A percentile compares a stretch with the other conserved stretches of the same genome.
These are phyloP conservation scores for Fusarium algeriense DNA, from an alignment of 2,329 filamentous ascomycete species.

Conservation along the genomic window DNA sequence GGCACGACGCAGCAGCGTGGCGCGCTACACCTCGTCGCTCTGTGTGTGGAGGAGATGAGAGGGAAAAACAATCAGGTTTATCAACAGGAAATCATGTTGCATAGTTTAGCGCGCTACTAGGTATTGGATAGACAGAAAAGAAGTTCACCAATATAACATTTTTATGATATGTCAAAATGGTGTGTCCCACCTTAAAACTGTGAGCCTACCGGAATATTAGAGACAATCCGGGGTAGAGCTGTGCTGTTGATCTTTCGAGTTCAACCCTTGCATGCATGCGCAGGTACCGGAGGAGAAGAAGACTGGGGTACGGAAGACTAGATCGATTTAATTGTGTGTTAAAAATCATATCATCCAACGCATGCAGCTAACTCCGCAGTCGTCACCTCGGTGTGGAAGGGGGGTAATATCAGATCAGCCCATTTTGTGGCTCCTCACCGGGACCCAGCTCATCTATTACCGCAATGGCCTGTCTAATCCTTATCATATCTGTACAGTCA, in stretches of 20 bases:
- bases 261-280: slow-evolving; percentile 19
- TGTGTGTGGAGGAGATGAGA: slow-evolving; percentile 2
- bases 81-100: slow-evolving; percentile 18
- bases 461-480: slow-evolving; percentile 48
- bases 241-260: slow-evolving; percentile 20
- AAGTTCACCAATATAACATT: slow-evolving; percentile 37
- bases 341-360: slow-evolving; percentile 13
- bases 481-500: slow-evolving; percentile 46
- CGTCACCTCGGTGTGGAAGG: slow-evolving; percentile 18
- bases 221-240: neutral
- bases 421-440: slow-evolving; percentile 34
- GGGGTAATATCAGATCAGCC: slow-evolving; percentile 13
- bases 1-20: slow-evolving; percentile 4
- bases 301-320: slow-evolving; percentile 24
- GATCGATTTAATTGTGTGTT: slow-evolving; percentile 10
- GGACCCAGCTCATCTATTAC: slow-evolving; percentile 43
- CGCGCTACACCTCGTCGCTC: too few relatives aligned
- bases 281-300: slow-evolving; percentile 25
- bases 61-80: slow-evolving; percentile 1
- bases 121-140: slow-evolving; percentile 33
- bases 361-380: slow-evolving; percentile 23
- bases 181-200: neutral
- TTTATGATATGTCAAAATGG: slow-evolving; percentile 9
- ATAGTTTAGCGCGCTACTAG: slow-evolving; percentile 34
- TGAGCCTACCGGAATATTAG: neutral